Conservation (phyloP, 495 filamentous ascomycete genomes). For the Staphylotrichum tortipilum region DNA sequence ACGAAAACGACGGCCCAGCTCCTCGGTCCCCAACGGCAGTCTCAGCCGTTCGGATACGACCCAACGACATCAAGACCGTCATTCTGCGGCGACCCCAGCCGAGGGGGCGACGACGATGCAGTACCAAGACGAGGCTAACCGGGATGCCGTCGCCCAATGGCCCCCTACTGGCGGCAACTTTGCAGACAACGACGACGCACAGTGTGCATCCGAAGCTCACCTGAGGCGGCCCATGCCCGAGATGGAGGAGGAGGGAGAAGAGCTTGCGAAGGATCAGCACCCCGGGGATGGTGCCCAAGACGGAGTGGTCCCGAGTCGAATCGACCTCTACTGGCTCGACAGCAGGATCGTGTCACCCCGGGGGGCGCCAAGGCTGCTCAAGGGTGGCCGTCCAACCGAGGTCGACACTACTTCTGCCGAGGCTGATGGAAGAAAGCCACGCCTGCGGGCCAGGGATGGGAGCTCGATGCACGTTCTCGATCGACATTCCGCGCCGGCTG, state of each 20-base stretch:
- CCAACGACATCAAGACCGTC: not conserved
- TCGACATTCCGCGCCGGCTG: no score
- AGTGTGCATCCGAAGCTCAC: not conserved
- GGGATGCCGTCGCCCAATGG: no score
- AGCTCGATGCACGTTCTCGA: not conserved
- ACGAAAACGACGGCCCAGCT: not conserved
- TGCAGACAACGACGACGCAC: no score
- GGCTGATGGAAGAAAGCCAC: not conserved
- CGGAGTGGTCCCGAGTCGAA: not conserved
- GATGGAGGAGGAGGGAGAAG: not conserved
- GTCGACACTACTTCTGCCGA: slow-evolving; percentile 1
- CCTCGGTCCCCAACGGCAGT: not conserved
- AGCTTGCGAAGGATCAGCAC: not conserved
- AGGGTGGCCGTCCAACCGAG: not conserved
- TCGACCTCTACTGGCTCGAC: not conserved
- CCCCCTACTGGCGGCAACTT: no score
- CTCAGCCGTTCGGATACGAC: not conserved
- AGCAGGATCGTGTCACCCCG: not conserved
- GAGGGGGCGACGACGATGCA: not conserved
- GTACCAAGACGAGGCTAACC: not conserved
- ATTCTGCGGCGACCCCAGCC: not conserved
- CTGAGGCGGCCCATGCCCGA: no score
- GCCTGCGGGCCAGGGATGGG: not conserved
- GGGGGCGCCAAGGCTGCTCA: not conserved
- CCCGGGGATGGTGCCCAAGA: not conserved